These are phyloP conservation scores for Exserohilum rostratum DNA, from an alignment of 2,329 filamentous ascomycete species.

Conservation along the genomic window DNA sequence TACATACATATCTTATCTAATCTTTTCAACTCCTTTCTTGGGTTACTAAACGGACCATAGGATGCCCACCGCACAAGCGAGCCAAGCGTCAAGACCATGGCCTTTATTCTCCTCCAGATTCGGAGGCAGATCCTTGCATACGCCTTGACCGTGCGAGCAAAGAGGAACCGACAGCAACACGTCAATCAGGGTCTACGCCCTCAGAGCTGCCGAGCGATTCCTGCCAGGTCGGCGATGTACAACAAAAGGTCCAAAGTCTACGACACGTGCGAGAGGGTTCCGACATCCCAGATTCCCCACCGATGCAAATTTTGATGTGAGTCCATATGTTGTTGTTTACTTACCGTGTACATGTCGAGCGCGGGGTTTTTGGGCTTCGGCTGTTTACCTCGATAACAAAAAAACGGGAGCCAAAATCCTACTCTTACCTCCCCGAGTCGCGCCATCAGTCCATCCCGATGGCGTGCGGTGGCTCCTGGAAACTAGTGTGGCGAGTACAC, in stretches of 20 bases:
- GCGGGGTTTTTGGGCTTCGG: constrained; percentile 9
- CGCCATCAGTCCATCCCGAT: constrained; percentile 1
- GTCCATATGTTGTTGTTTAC: not conserved
- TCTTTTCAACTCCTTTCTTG: not conserved
- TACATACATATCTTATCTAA: not conserved
- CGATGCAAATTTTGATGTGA: not conserved
- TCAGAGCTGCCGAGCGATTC: not conserved
- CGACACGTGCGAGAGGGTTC: not conserved
- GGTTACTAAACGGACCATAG: not conserved
- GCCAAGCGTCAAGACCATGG: not conserved
- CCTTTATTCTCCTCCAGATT: not conserved
- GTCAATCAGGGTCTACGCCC: not conserved
- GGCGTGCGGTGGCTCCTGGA: constrained; percentile 8
- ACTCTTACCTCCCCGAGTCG: constrained; percentile 11
- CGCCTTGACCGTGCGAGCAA: not conserved
- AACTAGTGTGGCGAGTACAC: constrained; percentile 7
- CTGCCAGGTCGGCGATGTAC: not conserved
- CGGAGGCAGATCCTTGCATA: not conserved
- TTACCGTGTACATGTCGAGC: constrained; percentile 3
- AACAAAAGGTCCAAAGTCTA: not conserved
- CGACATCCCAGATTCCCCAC: not conserved
- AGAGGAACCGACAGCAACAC: not conserved
- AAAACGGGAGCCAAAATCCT: constrained; percentile 6
- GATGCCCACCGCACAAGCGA: not conserved
- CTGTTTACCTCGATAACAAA: constrained; percentile 6